Percentiles rank a stretch among this genome's conserved stretches.
Evolutionary conservation across 176 grass and related monocot genomes (phyloP).

Genomic region (Cymbopogon citratus): DNA sequence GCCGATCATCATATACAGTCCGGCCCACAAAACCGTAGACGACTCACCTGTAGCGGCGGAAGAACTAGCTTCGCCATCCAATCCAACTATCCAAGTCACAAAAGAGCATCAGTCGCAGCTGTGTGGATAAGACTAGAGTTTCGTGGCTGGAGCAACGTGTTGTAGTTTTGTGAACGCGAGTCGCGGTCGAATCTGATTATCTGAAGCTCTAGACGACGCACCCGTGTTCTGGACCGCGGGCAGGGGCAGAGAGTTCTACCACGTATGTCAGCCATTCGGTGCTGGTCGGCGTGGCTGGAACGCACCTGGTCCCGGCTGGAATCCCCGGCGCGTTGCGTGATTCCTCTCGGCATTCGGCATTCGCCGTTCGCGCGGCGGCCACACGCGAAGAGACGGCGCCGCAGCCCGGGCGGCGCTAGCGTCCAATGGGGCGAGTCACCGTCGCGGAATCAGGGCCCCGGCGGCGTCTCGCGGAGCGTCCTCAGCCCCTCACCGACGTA

Average conservation of each 20-base stretch:
- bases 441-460: slow-evolving; percentile 19
- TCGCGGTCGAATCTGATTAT: slow-evolving; percentile 18
- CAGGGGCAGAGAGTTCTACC: background rate
- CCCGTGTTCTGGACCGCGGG: too few relatives aligned
- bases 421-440: background rate
- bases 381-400: background rate
- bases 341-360: background rate
- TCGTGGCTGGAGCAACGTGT: background rate
- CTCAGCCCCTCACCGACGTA: background rate
- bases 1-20: background rate
- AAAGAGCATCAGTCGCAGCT: background rate
- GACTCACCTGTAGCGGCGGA: background rate
- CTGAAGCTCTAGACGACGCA: background rate
- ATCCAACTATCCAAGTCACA: background rate
- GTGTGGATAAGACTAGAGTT: background rate
- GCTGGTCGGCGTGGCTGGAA: background rate
- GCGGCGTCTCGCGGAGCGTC: background rate
- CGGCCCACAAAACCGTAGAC: background rate
- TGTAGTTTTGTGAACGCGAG: background rate
- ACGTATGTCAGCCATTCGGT: background rate
- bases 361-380: background rate
- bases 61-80: background rate
- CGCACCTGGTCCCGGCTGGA: background rate
- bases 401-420: background rate
- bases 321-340: background rate